Conservation (phyloP, 2,329 filamentous ascomycete genomes). For the Colletotrichum eleusines region DNA sequence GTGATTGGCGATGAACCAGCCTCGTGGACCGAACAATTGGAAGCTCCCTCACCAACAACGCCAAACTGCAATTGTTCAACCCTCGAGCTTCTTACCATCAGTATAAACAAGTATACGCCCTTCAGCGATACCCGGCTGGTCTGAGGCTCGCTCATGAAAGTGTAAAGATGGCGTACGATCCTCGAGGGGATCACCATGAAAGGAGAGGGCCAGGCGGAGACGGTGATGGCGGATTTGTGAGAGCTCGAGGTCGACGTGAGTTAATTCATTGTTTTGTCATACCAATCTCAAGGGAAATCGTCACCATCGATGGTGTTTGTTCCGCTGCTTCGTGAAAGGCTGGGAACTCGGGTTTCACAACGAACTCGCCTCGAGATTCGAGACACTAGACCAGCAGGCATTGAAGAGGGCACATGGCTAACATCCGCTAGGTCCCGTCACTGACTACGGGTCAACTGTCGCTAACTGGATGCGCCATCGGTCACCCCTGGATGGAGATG, state of each 20-base stretch:
- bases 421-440: constrained; percentile 77
- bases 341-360: not conserved
- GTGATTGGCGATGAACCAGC: constrained; percentile 26
- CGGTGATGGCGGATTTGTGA: constrained; percentile 60
- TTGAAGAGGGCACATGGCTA: constrained; percentile 11
- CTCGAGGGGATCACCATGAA: constrained; percentile 63
- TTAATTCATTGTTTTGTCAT: constrained; percentile 43
- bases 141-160: constrained; percentile 31
- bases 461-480: constrained; percentile 92
- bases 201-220: constrained; percentile 51
- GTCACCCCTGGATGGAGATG: constrained; percentile 48
- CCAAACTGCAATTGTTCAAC: constrained; percentile 11
- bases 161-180: constrained; percentile 65
- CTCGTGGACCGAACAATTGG: constrained; percentile 17
- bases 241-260: constrained; percentile 66
- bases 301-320: not conserved
- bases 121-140: not conserved
- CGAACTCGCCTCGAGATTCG: not conserved
- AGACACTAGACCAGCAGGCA: not conserved
- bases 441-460: constrained; percentile 91
- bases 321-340: not conserved
- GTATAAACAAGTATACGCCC: not conserved
- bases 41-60: constrained; percentile 18
- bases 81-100: constrained; percentile 3
- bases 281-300: not conserved